Base-by-base conservation (phyloP, 805 yeast genomes). In the Brettanomyces bruxellensis region DNA sequence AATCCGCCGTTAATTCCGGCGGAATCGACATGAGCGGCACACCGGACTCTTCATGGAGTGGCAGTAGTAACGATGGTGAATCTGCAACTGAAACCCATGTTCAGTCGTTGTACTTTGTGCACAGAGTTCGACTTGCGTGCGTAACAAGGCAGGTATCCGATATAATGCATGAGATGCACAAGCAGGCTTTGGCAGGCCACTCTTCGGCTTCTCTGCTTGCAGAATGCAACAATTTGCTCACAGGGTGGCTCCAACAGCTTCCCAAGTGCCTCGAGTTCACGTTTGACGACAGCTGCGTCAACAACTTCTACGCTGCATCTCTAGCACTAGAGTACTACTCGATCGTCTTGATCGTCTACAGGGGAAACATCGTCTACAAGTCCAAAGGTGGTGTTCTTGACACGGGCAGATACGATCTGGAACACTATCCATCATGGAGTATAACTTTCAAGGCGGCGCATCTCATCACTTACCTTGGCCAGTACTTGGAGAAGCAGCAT, bases 371-470 rank as follows among this genome's bases (percentile, higher is more conserved):
- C 55, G 65, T 76, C 34, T 66, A 73, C 47, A 70, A 51, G 6
- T 38, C 51, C 32, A n/a, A 25, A 13, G 34, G 18, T 25, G 38
- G 44, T 76, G 82, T 54, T 86, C 85, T 1, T 71, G 25, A 14
- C n/a, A 38, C 41, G 8, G 24, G 70, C 1, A 62, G 63, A 45
- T 71, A 72, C 13, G 65, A 61, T 51, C 64, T 70, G 62, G 61
- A 69, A 58, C 42, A 43, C 45, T 79, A 78, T 58, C 85, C 87
- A 3, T 78, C 86, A 9, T 80, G 87, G 84, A 85, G 89, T 13
- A 82, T 85, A 48, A 84, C 88, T 3, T 84, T 84, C 67, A 87
- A 83, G 59, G 83, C 90, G 1, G 88, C 93, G 1, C 77, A 86
- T 55, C 79, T 83, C 78, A 79, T 85, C 51, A 74, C 85, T 4